Base-by-base conservation (phyloP, 805 yeast species). In the Wickerhamomyces ciferrii region DNA sequence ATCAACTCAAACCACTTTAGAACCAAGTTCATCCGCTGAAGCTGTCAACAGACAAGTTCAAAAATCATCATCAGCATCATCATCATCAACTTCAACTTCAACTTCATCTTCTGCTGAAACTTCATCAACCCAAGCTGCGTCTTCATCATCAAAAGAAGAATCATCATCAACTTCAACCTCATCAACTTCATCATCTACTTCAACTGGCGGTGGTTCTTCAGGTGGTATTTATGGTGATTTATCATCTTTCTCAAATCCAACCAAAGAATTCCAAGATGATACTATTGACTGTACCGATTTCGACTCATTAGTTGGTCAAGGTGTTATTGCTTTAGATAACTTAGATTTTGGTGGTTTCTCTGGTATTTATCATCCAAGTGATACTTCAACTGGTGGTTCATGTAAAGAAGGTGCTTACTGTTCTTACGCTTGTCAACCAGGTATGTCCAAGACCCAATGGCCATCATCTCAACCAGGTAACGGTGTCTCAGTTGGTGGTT, bases 391-490 rank as follows among this genome's bases (percentile, higher is more conserved):
- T 51, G 78, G 71, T 51, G 82, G 82, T 43, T 73, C 77, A 41
- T 92, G 99, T 76, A 66, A 72, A 52, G 97, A 91, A 57, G 98
- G 97, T 48, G 79, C 79, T 61, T 89, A 87, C 82, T 92, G 99
- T 74, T 92, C 98, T 49, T 92, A 92, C 71, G 96, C 98, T 49
- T 92, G 99, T 76, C 95, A 90, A 75, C 82, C 97, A 39, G 99
- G 98, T 79, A 88, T 89, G 96, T 88, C 97, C 62, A 92, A 92
- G 81, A 89, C 97, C 47, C 99, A 92, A 75, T 92, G 96, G 96
- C 98, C 98, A 53, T 70, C 83, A 40, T 54, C 65, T 46, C 99
- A 92, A 75, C 98, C 98, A 47, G 54, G 85, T 46, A 78, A 72
- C 66, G 98, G 98, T 73, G 85, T 84, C 47, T 86, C 97, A 39